These are phyloP conservation scores for Withania somnifera DNA, from an alignment of 305 asterid genomes.

Conservation along the genomic window DNA sequence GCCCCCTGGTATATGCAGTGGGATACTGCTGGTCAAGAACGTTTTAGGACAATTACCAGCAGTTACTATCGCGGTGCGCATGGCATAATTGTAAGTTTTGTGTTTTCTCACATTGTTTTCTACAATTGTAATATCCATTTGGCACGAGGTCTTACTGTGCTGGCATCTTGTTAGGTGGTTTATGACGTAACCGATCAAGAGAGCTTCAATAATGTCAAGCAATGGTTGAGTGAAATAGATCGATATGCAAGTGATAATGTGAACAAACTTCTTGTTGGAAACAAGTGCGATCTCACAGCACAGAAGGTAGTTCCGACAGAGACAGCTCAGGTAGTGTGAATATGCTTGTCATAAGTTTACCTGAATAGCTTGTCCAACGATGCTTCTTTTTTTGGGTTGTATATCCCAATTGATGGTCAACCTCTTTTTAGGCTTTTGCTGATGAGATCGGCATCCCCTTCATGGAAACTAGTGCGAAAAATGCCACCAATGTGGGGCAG, in stretches of 20 bases:
- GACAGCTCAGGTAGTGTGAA: conserved; percentile 50
- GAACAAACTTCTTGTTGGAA: conserved; percentile 85
- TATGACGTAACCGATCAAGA: conserved; percentile 90
- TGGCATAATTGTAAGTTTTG: conserved; percentile 65
- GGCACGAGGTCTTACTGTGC: background rate
- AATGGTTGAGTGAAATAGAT: conserved; percentile 81
- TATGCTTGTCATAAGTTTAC: background rate
- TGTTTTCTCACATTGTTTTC: background rate
- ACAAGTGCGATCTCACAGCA: conserved; percentile 70
- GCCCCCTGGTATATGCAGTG: conserved; percentile 32
- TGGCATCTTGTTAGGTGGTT: conserved; percentile 46
- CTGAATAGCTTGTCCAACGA: background rate
- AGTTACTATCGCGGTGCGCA: conserved; percentile 97
- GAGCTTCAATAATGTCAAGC: conserved; percentile 84
- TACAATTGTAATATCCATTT: background rate
- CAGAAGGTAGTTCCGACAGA: conserved; percentile 76
- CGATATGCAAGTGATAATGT: conserved; percentile 88
- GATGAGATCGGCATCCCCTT: conserved; percentile 41
- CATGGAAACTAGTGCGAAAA: conserved; percentile 39
- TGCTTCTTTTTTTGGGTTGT: background rate
- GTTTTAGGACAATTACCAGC: conserved; percentile 91
- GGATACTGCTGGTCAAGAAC: conserved; percentile 98
- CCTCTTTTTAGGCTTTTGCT: conserved; percentile 26
- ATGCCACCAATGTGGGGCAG: conserved; percentile 30
- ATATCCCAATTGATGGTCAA: background rate